These are phyloP conservation scores for Linnemannia zychae DNA, from an alignment of 192 early-diverging fungal species.

Conservation along the genomic window DNA sequence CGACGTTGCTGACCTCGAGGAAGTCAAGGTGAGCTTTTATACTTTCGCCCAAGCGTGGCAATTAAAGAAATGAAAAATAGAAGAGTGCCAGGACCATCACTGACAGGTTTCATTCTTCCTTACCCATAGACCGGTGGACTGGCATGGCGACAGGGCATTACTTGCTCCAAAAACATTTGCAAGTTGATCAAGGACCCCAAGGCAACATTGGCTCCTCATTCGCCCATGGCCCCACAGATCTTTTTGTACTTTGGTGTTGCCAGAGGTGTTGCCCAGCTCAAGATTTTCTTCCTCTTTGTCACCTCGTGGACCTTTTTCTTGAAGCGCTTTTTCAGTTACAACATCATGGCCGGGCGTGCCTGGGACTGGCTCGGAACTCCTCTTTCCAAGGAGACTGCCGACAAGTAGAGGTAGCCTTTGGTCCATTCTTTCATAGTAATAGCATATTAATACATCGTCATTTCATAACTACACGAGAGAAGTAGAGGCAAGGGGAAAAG, in stretches of 20 bases:
- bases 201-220: conserved; percentile 1
- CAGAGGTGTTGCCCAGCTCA: conserved; percentile 26
- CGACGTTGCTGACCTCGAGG: conserved; percentile 71
- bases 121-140: conserved; percentile 29
- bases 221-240: conserved; percentile 40
- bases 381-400: conserved; percentile 31
- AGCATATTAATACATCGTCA: no score
- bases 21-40: conserved; percentile 48
- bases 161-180: conserved; percentile 46
- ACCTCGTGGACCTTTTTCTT: conserved; percentile 17
- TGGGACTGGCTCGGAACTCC: conserved; percentile 43
- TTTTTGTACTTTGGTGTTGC: conserved; percentile 39
- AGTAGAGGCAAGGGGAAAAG: no score
- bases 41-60: not conserved
- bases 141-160: conserved; percentile 26
- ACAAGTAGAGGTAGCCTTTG: conserved; percentile 3
- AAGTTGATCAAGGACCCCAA: conserved; percentile 37
- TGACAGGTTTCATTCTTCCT: not conserved
- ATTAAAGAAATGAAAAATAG: not conserved
- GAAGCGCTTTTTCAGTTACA: conserved; percentile 41
- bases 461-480: no score
- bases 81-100: not conserved
- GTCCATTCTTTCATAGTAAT: no score
- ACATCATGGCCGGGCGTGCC: conserved; percentile 25
- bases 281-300: conserved; percentile 18